Evolutionary conservation across 2,329 filamentous ascomycete genomes (phyloP), one percentile per base, ranked within the genome.

Genomic region (Lachnellula suecica): DNA sequence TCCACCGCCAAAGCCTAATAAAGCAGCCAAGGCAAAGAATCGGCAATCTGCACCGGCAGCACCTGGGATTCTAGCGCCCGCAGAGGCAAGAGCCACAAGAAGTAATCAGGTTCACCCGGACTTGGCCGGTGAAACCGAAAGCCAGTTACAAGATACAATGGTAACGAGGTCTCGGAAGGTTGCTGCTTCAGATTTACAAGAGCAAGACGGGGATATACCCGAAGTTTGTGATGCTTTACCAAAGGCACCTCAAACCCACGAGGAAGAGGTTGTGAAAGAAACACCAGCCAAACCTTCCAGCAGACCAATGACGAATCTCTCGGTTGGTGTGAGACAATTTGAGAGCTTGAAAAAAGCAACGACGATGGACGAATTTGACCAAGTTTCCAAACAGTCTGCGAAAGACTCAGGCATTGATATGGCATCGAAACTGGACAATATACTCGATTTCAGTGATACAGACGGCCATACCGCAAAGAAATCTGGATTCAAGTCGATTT

Each of bases 81-180:
- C 46, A 27, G 22, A 17, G 34, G 13, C 34, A 43, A 27, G 44
- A 38, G n/a, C 11, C n/a, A 43, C 23, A 20, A 47, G 50, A 52
- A 47, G 37, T 6, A 38, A 15, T 19, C n/a, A 6, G 6, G 20
- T 8, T 10, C 23, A 35, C 13, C 4, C 13, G 8, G 31, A n/a
- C 11, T 20, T 24, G 19, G 11, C 17, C 2, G 19, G 19, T 8
- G 29, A n/a, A 22, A n/a, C 44, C 22, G 17, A 34, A 17, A 38
- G 34, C 31, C 17, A 47, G 34, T 24, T 22, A n/a, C 19, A 19
- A 22, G 3, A 22, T 7, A n/a, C 19, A 8, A 25, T 15, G 20
- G 13, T 15, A 17, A 24, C 29, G 9, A n/a, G 2, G 6, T 10
- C 11, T 17, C 42, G 19, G 11, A 17, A 8, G 6, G 15, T 15